Evolutionary conservation across 257 asterid species (phyloP), one percentile per base, ranked within the genome.

Genomic region (Perilla frutescens): DNA sequence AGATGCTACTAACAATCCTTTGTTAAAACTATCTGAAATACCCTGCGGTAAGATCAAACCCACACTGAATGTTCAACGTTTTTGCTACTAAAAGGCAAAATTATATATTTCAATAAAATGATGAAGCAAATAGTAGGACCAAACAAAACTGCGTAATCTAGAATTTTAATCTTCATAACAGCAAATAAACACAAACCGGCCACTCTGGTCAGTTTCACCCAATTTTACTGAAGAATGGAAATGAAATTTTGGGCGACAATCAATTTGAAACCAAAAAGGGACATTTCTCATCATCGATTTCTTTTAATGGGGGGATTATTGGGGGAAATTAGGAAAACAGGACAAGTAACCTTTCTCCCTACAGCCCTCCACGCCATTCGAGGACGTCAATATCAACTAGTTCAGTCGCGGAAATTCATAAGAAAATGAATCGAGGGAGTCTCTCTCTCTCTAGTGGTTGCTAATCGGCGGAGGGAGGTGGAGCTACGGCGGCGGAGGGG

Each of bases 291-390:
- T 60, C 32, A 31, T 37, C 50, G 8, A 14, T 7, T 61, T 31
- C n/a, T 5, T 9, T 8, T 14, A n/a, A 1, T 58, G 53, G n/a
- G 43, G 57, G 34, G 43, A 20, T 15, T 39, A 0, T 36, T 9
- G 7, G 32, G 45, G 13, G 1, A 44, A 36, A 41, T n/a, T 48
- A 62, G 31, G 66, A 49, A 56, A 15, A 14, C 56, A 37, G 49
- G 8, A 37, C 43, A 74, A 20, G 81, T 5, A 26, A 89, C 98
- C 98, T 85, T 90, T 80, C 79, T 82, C 47, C 83, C 90, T 9
- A 81, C 76, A 43, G 82, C 86, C 65, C 89, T 86, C 95, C 85
- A 90, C 79, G 97, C 96, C 98, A 92, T 92, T 86, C 59, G 81
- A 64, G 72, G 34, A 66, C 59, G 70, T 54, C 66, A 75, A 66